phyloP scores from a whole-genome alignment of 176 grass and related monocot genomes.

The Alloteropsis semialata region DNA sequence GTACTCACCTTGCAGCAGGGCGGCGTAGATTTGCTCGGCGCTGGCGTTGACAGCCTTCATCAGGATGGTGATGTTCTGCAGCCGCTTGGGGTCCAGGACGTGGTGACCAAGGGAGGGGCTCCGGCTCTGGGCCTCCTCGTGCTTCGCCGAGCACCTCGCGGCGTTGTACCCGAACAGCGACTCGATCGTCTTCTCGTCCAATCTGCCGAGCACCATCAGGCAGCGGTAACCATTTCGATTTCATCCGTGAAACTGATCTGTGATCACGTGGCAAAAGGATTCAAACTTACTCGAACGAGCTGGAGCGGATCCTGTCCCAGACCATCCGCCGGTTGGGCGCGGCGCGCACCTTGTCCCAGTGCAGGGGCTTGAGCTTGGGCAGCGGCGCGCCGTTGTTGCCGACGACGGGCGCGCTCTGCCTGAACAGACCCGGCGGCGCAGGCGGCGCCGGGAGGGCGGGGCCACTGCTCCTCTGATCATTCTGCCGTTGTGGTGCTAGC shows the following conservation, averaged over 20 bases:
- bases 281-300: conserved; percentile 84
- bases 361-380: conserved; percentile 91
- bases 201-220: conserved; percentile 19
- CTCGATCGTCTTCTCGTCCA: conserved; percentile 95
- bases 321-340: conserved; percentile 87
- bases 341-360: conserved; percentile 98
- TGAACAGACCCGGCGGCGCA: conserved; percentile 32
- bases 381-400: conserved; percentile 57
- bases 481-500: conserved; percentile 7
- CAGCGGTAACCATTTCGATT: not conserved
- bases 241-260: not conserved
- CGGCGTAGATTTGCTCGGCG: conserved; percentile 61
- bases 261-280: not conserved
- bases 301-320: conserved; percentile 91
- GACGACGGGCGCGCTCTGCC: conserved; percentile 13
- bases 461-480: conserved; percentile 11
- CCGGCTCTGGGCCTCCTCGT: conserved; percentile 73
- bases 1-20: conserved; percentile 56
- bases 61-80: conserved; percentile 94
- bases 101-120: conserved; percentile 74
- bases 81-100: conserved; percentile 75
- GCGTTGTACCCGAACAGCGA: conserved; percentile 89
- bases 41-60: conserved; percentile 82
- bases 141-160: conserved; percentile 43
- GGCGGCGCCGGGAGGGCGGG: conserved; percentile 22